Percentiles rank a stretch among this genome's conserved stretches.
These are phyloP conservation scores for Bruguiera sexangula DNA, from an alignment of 345 rosid genomes.

Conservation along the genomic window DNA sequence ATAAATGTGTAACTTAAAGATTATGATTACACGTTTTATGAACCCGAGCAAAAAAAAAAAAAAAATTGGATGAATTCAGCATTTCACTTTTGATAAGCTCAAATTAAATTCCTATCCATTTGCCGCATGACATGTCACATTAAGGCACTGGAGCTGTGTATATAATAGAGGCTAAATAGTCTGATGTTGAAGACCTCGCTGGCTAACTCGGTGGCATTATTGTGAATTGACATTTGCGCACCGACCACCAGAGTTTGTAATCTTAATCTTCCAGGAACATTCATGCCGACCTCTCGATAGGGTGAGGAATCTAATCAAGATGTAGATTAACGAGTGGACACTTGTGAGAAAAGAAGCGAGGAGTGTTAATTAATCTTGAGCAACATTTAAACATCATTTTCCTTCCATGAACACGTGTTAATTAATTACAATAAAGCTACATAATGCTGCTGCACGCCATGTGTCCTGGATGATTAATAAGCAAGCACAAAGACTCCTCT, in stretches of 20 bases:
- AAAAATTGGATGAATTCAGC: too few relatives aligned
- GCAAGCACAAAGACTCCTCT: too few relatives aligned
- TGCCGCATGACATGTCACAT: too few relatives aligned
- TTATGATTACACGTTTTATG: too few relatives aligned
- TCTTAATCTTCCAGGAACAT: conserved; percentile 28
- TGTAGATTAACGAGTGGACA: background rate
- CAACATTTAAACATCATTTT: conserved; percentile 5
- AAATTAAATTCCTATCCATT: too few relatives aligned
- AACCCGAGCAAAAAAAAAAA: too few relatives aligned
- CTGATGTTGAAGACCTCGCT: too few relatives aligned
- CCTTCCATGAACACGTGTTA: conserved; percentile 19
- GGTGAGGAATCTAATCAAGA: background rate
- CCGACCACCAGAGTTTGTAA: conserved; percentile 5
- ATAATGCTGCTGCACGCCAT: conserved; percentile 16
- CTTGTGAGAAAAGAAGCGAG: background rate
- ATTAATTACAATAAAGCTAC: conserved; percentile 1
- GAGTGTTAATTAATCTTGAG: background rate
- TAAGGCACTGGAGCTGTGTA: too few relatives aligned
- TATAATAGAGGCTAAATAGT: too few relatives aligned
- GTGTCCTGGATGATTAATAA: background rate
- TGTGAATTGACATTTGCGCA: background rate
- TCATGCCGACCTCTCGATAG: background rate
- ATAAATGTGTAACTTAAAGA: too few relatives aligned
- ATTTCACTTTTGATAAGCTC: too few relatives aligned
- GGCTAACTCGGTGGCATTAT: background rate